Evolutionary conservation across 495 filamentous ascomycete species (phyloP).

Genomic region (Xylaria palmicola): DNA sequence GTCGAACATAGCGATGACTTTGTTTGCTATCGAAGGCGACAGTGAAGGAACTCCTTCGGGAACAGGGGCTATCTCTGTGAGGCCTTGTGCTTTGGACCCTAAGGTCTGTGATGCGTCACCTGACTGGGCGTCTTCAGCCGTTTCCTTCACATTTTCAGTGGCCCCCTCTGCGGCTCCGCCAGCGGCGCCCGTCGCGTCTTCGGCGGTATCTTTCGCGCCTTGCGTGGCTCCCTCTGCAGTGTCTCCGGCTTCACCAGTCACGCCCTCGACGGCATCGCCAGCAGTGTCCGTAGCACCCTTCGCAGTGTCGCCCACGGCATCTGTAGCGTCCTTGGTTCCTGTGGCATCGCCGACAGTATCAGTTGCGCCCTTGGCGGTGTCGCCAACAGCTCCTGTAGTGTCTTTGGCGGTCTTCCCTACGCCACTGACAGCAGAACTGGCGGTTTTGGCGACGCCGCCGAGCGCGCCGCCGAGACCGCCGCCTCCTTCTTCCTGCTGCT

Average conservation of each 20-base stretch:
- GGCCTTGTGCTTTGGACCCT: conserved; percentile 46
- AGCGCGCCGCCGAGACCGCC: conserved; percentile 17
- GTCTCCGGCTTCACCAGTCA: neutral
- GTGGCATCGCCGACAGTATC: conserved; percentile 13
- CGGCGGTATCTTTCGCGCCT: neutral
- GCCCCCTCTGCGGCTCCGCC: neutral
- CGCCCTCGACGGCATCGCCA: conserved; percentile 8
- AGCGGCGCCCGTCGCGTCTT: neutral
- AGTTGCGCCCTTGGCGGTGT: conserved; percentile 10
- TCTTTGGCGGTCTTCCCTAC: conserved; percentile 18
- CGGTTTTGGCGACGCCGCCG: conserved; percentile 15
- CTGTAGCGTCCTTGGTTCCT: conserved; percentile 11
- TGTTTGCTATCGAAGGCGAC: conserved; percentile 27
- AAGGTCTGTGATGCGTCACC: conserved; percentile 24
- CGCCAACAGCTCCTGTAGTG: conserved; percentile 14
- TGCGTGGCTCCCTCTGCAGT: conserved; percentile 17
- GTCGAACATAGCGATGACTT: conserved; percentile 27
- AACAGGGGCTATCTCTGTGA: conserved; percentile 36
- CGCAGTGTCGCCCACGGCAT: conserved; percentile 3
- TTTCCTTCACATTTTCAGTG: conserved; percentile 29
- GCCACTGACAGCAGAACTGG: conserved; percentile 16
- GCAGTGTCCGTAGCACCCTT: conserved; percentile 16
- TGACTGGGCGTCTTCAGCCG: conserved; percentile 27
- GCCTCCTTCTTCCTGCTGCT: neutral
- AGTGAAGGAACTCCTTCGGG: conserved; percentile 29